Evolutionary conservation across 129 eudicot genomes (phyloP), one percentile per base, ranked within the genome.

Genomic region (Saussurea involucrata): DNA sequence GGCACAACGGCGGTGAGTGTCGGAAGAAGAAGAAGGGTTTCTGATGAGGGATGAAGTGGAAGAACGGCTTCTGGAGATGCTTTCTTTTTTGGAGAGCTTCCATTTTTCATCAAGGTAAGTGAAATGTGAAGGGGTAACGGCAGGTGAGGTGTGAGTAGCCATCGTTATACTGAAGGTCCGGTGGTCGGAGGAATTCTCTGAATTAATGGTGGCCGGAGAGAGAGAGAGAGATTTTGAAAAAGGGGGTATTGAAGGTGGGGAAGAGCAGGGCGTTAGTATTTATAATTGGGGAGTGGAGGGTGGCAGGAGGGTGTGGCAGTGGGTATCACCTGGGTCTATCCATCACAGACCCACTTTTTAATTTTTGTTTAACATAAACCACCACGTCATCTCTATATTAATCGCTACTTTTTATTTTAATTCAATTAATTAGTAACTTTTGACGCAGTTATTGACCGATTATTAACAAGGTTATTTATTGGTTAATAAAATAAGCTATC

Each of bases 31-130:
- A 10, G 79, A 58, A 8, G 86, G 28, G 33, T 72, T 79, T 20
- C 71, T 79, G 15, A 72, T 79, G 64, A 84, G 71, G 6, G 85
- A 66, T 0, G 87, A 40, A 13, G 85, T 18, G 3, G 88, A 82
- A 28, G 80, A 80, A 20, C 85, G 83, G 76, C 80, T 84, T 63
- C 87, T 81, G 8, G 85, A 73, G 17, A 86, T 81, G 77, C 83
- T 76, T 46, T 85, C 86, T 69, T 87, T 86, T 80, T 84, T 90
- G 24, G 90, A 84, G 31, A 87, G 78, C 78, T 88, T 90, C 87
- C 89, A 88, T 49, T 86, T 90, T 29, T 90, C 89, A 36, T 90
- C 90, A 0, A 82, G 37, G 78, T 78, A 87, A 9, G 49, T 55
- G 58, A 87, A 49, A 29, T 75, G 85, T 6, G 85, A 71, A 3